These are phyloP conservation scores for Ogataea glucozyma DNA, from an alignment of 805 yeast genomes.

Conservation along the genomic window DNA sequence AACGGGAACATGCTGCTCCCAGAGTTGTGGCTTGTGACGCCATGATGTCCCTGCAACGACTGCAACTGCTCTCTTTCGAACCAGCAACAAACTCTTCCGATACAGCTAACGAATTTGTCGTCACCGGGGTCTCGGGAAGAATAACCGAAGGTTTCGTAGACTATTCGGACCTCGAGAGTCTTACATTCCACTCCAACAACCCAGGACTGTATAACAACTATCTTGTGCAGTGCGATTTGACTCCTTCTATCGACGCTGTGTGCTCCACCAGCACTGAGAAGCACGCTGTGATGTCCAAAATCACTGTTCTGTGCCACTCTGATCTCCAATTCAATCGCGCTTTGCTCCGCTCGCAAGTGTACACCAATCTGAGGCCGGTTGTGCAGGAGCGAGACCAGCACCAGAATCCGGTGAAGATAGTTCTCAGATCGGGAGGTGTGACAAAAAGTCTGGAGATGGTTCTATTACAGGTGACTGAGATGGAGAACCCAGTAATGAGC, in stretches of 20 bases:
- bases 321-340: constrained; percentile 5
- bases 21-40: constrained; percentile 3
- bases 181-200: constrained; percentile 2
- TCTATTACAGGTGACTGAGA: no score
- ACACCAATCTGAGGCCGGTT: background rate
- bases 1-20: constrained; percentile 2
- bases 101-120: background rate
- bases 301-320: background rate
- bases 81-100: background rate
- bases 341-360: background rate
- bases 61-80: constrained; percentile 5
- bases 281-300: background rate
- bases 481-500: no score
- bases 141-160: background rate
- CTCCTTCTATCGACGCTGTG: background rate
- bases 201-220: background rate
- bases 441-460: no score
- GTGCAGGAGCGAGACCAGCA: background rate
- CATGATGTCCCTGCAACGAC: background rate
- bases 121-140: constrained; percentile 2
- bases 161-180: background rate
- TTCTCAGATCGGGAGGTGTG: no score
- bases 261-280: background rate
- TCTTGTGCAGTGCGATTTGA: background rate
- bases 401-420: background rate